A percentile compares a stretch with the other conserved stretches of the same genome.
phyloP scores from a whole-genome alignment of 2,329 filamentous ascomycete species.

The Rutstroemia sp. region DNA sequence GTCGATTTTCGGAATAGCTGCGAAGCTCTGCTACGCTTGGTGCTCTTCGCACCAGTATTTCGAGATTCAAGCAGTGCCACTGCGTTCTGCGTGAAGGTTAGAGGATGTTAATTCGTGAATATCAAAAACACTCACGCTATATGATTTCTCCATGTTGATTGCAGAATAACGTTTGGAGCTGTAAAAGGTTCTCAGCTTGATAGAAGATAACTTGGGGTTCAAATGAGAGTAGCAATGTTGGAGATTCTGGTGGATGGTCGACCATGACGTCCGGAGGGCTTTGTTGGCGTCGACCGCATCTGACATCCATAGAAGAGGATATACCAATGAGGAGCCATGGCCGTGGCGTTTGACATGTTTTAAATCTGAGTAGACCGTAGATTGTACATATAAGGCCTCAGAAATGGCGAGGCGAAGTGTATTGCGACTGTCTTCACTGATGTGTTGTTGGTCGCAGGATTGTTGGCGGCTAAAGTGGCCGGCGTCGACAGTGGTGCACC shows the following conservation, averaged over 20 bases:
- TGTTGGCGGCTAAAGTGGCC: background rate
- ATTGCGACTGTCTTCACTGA: background rate
- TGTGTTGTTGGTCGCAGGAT: background rate
- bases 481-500: background rate
- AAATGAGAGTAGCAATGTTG: background rate
- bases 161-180: background rate
- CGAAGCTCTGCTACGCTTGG: background rate
- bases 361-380: background rate
- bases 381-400: background rate
- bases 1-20: background rate
- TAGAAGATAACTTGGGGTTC: background rate
- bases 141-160: background rate
- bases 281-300: background rate
- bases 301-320: background rate
- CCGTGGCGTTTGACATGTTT: background rate
- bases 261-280: background rate
- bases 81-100: background rate
- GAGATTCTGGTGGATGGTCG: background rate
- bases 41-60: background rate
- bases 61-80: background rate
- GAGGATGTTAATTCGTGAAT: accelerated
- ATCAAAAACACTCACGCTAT: background rate
- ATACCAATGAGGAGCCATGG: background rate
- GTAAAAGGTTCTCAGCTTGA: background rate
- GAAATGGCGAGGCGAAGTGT: background rate